A percentile compares a stretch with the other conserved stretches of the same genome.
Conservation (phyloP, 2,329 filamentous ascomycete species). For the Hyphodiscus sp. region DNA sequence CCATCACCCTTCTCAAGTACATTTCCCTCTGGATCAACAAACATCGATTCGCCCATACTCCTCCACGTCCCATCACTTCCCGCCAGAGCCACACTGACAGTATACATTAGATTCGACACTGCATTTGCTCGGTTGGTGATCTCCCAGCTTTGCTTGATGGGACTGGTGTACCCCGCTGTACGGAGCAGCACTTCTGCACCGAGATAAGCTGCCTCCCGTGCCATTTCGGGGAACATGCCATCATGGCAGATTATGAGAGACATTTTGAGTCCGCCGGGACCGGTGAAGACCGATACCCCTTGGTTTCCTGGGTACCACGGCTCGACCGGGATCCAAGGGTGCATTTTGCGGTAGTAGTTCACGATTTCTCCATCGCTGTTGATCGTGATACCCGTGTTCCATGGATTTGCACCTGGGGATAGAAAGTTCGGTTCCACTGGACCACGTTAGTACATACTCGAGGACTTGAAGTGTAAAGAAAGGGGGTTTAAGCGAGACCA, state of each 20-base stretch:
- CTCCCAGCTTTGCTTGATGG: constrained; percentile 4
- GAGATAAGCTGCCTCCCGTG: constrained; percentile 4
- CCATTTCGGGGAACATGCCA: constrained; percentile 4
- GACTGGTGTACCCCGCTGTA: constrained; percentile 4
- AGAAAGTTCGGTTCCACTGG: too few relatives aligned
- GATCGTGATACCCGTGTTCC: constrained; percentile 4
- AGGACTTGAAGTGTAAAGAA: too few relatives aligned
- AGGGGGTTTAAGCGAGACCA: too few relatives aligned
- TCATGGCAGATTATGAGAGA: constrained; percentile 7
- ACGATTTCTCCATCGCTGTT: constrained; percentile 3
- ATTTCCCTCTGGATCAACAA: constrained; percentile 5
- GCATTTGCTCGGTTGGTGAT: constrained; percentile 6
- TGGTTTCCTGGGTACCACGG: constrained; percentile 6
- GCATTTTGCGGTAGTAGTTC: constrained; percentile 5
- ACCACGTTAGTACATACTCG: too few relatives aligned
- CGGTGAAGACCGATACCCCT: constrained; percentile 3
- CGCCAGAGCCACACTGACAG: constrained; percentile 3
- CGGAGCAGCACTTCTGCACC: constrained; percentile 4
- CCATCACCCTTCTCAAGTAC: constrained; percentile 1
- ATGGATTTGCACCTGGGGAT: not conserved
- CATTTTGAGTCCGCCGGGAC: constrained; percentile 3
- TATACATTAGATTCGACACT: constrained; percentile 6
- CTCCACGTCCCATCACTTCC: constrained; percentile 2
- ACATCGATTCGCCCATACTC: constrained; percentile 3
- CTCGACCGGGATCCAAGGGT: constrained; percentile 5